Evolutionary conservation across 2,329 filamentous ascomycete genomes (phyloP).

Genomic region (Aspergillus thermomutatus): DNA sequence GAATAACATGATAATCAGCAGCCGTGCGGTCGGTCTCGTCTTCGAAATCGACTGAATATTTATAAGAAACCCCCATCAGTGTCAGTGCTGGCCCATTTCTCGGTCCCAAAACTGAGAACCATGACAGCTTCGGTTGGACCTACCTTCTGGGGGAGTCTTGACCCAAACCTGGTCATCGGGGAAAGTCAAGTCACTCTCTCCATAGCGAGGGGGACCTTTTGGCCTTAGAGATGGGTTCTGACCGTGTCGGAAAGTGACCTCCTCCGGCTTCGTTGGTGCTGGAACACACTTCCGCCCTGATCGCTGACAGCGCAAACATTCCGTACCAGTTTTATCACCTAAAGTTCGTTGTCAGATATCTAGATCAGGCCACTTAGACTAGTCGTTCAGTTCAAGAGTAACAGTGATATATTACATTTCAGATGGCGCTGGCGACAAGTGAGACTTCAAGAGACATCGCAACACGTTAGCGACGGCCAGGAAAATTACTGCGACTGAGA

Average conservation of each 20-base stretch:
- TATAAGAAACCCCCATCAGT: neutral
- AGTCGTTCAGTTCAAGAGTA: neutral
- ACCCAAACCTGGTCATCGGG: slow-evolving; percentile 34
- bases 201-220: slow-evolving; percentile 33
- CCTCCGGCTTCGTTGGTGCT: slow-evolving; percentile 31
- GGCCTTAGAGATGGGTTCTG: slow-evolving; percentile 34
- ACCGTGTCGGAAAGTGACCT: slow-evolving; percentile 36
- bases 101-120: neutral
- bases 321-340: slow-evolving; percentile 35
- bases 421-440: slow-evolving; percentile 38
- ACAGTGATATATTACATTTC: slow-evolving; percentile 28
- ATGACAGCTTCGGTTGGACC: slow-evolving; percentile 5
- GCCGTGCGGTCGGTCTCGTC: slow-evolving; percentile 36
- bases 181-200: slow-evolving; percentile 33
- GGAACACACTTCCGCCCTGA: slow-evolving; percentile 35
- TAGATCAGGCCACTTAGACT: neutral
- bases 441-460: slow-evolving; percentile 20
- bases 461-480: slow-evolving; percentile 8
- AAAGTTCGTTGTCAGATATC: slow-evolving; percentile 1
- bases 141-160: slow-evolving; percentile 27
- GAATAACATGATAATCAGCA: slow-evolving; percentile 31
- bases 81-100: neutral
- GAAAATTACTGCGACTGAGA: neutral
- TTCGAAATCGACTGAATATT: slow-evolving; percentile 29
- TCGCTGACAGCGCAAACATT: slow-evolving; percentile 35